Evolutionary conservation across 495 filamentous ascomycete genomes (phyloP), one percentile per base, ranked within the genome.

Genomic region (Immersiella caudata): DNA sequence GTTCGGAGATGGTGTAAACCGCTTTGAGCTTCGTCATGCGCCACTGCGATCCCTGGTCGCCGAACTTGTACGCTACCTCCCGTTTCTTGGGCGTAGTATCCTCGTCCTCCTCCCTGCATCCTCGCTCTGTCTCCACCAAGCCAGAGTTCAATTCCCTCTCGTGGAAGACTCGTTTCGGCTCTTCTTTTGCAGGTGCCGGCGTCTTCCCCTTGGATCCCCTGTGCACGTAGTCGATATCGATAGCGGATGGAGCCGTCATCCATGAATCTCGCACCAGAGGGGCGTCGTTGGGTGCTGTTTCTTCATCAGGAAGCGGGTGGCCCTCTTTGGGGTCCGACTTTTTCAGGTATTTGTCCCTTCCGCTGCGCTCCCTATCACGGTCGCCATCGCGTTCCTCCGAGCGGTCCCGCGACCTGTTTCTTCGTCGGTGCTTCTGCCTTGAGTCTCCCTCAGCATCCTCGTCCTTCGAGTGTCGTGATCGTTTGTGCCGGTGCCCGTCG

Each of bases 21-120:
- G 89, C 90, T 70, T 90, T 93, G 27, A 99, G 85, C 74, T 92
- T 97, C 35, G 89, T 94, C 94, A 98, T 97, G 55, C 95, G 88
- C 94, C 96, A 99, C 68, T 90, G 85, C 20, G 93, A 92, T 0
- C 96, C 95, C 16, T 86, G 76, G 76, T 99, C 96, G 20, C 95
- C 95, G 79, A 99, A 97, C 0, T 81, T 91, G 74, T 98, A 99
- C 66, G 83, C 80, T 16, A 96, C 88, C 35, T 91, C 86, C 68
- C 89, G 86, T 67, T 86, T 81, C 1, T 83, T 78, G 18, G 83
- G 75, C 36, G 86, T 80, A 9, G 20, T 3, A 14, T 50, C 49
- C 18, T 66, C 55, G 1, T 52, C 1, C 12, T 51, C 12, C 6
- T 56, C 12, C 6, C 62, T 14, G 0, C 50, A 14, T 21, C 49